Conservation (phyloP, 2,329 filamentous ascomycete species). For the Penicillium polonicum region DNA sequence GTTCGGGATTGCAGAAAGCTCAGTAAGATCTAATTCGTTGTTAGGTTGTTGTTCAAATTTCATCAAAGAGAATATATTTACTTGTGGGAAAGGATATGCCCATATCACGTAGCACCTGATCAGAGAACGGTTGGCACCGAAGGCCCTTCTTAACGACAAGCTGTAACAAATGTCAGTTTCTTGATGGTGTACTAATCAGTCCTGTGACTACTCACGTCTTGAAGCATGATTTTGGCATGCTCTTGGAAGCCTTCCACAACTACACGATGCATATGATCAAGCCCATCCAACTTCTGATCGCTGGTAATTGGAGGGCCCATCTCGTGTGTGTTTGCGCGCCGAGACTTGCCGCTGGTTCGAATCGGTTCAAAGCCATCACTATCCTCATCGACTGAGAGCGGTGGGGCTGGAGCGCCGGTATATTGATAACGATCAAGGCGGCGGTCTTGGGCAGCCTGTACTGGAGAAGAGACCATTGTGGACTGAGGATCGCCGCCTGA, state of each 20-base stretch:
- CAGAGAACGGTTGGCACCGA: constrained; percentile 48
- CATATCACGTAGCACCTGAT: constrained; percentile 49
- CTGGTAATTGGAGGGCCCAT: constrained; percentile 49
- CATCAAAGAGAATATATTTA: constrained; percentile 19
- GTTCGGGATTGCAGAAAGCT: constrained; percentile 42
- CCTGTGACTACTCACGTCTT: constrained; percentile 35
- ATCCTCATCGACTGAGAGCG: constrained; percentile 38
- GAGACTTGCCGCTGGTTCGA: constrained; percentile 36
- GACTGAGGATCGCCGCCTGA: constrained; percentile 57
- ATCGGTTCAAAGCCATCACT: constrained; percentile 47
- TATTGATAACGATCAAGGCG: constrained; percentile 32
- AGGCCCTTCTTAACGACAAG: constrained; percentile 46
- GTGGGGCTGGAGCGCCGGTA: constrained; percentile 21
- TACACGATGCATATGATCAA: constrained; percentile 45
- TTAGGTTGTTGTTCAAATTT: constrained; percentile 11
- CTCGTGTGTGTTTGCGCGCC: constrained; percentile 25
- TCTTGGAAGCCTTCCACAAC: constrained; percentile 51
- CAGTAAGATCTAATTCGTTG: constrained; percentile 32
- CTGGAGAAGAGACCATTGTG: constrained; percentile 66
- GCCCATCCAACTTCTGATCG: constrained; percentile 42
- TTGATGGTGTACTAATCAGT: neutral
- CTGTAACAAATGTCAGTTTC: constrained; percentile 24
- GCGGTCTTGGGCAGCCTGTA: constrained; percentile 48
- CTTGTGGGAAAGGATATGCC: constrained; percentile 48
- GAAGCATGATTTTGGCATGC: constrained; percentile 45